Conservation (phyloP, 1,284 basidiomycete species). For the Boletellus dicymbophilus region DNA sequence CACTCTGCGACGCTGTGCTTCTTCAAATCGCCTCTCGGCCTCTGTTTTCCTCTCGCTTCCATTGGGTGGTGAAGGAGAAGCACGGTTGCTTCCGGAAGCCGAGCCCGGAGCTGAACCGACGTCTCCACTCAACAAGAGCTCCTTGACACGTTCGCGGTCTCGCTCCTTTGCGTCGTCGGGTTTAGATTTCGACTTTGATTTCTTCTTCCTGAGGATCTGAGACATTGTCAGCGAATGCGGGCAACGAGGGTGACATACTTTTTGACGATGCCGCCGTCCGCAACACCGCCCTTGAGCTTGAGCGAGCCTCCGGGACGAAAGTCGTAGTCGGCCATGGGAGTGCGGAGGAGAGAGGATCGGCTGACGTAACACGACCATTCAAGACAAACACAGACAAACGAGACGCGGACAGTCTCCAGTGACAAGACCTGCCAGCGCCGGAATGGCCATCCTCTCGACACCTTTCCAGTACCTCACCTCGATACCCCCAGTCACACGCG, state of each 20-base stretch:
- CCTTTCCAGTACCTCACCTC: constrained; percentile 68
- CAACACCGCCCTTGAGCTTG: constrained; percentile 85
- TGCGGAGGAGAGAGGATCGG: constrained; percentile 7
- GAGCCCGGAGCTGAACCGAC: constrained; percentile 42
- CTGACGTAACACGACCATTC: constrained; percentile 32
- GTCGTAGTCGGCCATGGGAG: constrained; percentile 79
- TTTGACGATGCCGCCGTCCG: constrained; percentile 74
- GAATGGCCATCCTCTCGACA: constrained; percentile 75
- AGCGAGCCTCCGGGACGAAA: constrained; percentile 85
- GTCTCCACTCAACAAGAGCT: constrained; percentile 49
- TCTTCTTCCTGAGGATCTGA: constrained; percentile 72
- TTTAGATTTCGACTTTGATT: constrained; percentile 68
- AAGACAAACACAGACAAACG: not conserved
- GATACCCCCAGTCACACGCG: constrained; percentile 79
- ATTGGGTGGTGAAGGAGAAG: constrained; percentile 51
- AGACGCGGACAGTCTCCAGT: too few relatives aligned
- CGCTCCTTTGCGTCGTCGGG: constrained; percentile 33
- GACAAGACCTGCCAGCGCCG: constrained; percentile 14
- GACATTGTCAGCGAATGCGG: constrained; percentile 7
- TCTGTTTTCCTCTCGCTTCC: constrained; percentile 74
- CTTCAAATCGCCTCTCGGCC: constrained; percentile 88
- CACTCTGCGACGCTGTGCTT: constrained; percentile 82
- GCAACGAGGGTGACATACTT: constrained; percentile 57
- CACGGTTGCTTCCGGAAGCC: constrained; percentile 56
- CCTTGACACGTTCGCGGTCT: constrained; percentile 53